phyloP scores from a whole-genome alignment of 495 filamentous ascomycete species.

The Talaromyces liani region DNA sequence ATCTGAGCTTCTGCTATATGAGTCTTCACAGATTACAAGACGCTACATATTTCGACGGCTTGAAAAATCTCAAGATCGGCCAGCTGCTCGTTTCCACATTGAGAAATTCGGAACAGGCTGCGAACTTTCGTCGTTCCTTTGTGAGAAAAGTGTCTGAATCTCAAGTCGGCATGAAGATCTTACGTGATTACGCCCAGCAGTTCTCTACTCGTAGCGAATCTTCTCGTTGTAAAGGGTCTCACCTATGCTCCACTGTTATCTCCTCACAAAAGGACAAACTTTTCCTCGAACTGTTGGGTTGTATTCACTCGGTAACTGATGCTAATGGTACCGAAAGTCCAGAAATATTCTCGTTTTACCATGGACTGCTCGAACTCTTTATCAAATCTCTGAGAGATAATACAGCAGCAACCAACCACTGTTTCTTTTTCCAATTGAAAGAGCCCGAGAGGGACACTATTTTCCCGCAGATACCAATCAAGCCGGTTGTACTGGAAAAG shows the following conservation, averaged over 20 bases:
- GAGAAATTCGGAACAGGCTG: not conserved
- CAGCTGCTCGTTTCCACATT: not conserved
- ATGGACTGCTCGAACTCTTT: conserved; percentile 1
- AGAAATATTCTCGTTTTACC: conserved; percentile 15
- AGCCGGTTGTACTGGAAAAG: too few species aligned
- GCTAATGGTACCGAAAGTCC: not conserved
- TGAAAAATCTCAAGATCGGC: too few species aligned
- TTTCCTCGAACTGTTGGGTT: not conserved
- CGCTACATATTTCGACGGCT: too few species aligned
- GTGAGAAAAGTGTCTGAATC: not conserved
- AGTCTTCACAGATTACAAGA: too few species aligned
- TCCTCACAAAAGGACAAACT: not conserved
- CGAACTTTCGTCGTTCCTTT: not conserved
- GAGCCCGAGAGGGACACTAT: too few species aligned
- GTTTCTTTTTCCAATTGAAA: not conserved
- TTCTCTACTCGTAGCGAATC: not conserved
- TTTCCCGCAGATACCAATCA: too few species aligned
- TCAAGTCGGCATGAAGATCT: not conserved
- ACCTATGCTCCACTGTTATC: not conserved
- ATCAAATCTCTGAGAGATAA: conserved; percentile 9
- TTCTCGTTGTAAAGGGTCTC: not conserved
- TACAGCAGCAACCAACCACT: not conserved
- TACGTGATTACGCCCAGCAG: not conserved
- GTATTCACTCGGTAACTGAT: not conserved
- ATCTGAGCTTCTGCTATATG: not conserved